These are phyloP conservation scores for Fonsecaea monophora DNA, from an alignment of 2,329 filamentous ascomycete genomes.

Conservation along the genomic window DNA sequence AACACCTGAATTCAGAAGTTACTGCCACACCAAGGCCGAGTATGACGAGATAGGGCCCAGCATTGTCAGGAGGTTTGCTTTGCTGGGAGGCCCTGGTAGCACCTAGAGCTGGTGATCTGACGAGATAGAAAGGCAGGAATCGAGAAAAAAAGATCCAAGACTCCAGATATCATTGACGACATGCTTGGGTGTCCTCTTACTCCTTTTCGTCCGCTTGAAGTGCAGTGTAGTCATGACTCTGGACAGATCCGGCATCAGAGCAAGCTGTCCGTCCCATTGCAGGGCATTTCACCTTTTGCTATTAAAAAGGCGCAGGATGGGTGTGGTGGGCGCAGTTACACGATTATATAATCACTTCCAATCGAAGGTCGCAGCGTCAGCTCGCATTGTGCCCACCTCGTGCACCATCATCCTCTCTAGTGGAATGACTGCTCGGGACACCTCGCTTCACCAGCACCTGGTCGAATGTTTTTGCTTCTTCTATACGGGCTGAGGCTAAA, in stretches of 20 bases:
- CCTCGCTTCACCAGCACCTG: background rate
- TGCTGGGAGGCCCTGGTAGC: constrained; percentile 85
- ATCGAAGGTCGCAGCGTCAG: background rate
- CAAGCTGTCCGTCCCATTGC: background rate
- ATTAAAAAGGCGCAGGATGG: background rate
- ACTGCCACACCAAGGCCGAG: constrained; percentile 90
- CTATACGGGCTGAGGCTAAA: background rate
- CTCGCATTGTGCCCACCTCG: background rate
- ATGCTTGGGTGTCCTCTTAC: no score
- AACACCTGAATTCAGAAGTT: constrained; percentile 97
- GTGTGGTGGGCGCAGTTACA: background rate
- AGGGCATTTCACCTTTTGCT: background rate
- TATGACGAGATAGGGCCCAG: constrained; percentile 96
- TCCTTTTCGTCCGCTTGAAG: no score
- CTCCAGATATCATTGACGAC: no score
- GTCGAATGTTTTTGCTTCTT: background rate
- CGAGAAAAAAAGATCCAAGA: background rate
- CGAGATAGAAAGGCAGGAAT: constrained; percentile 10
- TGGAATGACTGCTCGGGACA: background rate
- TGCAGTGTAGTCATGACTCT: background rate
- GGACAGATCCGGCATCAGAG: background rate
- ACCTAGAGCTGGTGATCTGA: constrained; percentile 43
- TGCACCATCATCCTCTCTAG: no score
- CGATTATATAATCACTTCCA: background rate
- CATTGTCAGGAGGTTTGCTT: constrained; percentile 91